These are phyloP conservation scores for Cronartium ribicola DNA, from an alignment of 1,284 basidiomycete species.

Conservation along the genomic window DNA sequence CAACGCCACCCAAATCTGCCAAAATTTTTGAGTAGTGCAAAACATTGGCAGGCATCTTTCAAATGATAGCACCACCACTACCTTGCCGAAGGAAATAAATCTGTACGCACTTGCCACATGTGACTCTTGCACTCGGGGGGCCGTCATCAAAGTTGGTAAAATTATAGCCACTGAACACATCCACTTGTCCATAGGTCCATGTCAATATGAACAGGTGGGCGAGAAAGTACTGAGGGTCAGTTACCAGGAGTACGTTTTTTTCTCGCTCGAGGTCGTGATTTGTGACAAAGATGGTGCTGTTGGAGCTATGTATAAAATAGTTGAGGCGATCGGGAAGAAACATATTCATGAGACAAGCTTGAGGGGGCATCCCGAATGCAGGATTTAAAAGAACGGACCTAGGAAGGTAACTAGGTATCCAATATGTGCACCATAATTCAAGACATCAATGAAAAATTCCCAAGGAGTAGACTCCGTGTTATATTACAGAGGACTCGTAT, in stretches of 20 bases:
- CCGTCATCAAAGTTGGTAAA: constrained; percentile 25
- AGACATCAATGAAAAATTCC: no score
- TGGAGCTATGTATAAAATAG: constrained; percentile 4
- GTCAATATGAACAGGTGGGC: constrained; percentile 21
- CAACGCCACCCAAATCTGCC: constrained; percentile 36
- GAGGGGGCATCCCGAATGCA: neutral
- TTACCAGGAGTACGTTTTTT: neutral
- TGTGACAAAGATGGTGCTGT: constrained; percentile 29
- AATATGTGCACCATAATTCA: no score
- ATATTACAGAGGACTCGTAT: neutral
- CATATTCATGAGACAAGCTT: neutral
- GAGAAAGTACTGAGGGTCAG: constrained; percentile 11
- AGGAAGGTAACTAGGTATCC: constrained; percentile 20
- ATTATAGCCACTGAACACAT: constrained; percentile 35
- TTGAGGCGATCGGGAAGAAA: neutral
- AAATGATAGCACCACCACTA: neutral
- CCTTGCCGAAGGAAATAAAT: neutral
- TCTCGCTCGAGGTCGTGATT: constrained; percentile 34
- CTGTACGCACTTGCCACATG: constrained; percentile 19
- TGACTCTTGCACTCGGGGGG: constrained; percentile 5
- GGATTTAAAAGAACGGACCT: constrained; percentile 6
- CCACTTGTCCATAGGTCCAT: constrained; percentile 36
- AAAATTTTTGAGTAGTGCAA: neutral
- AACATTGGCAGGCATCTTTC: neutral
- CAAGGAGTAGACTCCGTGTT: no score